Base-by-base conservation (phyloP, 306 rosid species). In the Ziziphus jujuba region DNA sequence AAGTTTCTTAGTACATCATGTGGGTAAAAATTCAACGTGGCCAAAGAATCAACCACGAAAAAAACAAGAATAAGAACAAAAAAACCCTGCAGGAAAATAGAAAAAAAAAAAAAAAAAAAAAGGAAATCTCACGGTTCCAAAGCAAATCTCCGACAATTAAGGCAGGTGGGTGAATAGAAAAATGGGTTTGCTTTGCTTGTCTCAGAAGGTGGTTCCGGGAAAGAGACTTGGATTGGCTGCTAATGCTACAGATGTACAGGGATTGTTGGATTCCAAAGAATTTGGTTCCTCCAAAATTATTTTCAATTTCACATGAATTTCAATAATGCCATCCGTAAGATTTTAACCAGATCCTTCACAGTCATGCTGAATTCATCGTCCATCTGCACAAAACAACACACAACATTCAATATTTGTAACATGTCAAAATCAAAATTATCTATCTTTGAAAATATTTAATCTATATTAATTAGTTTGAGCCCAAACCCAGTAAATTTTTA, bases 301-400 rank as follows among this genome's bases (percentile, higher is more conserved):
- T 50, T 20, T 4, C 2, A 50, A 34, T 59, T 33, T 76, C 73
- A 78, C 64, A 65, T 76, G 52, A 65, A 57, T 59, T 79, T 78
- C 79, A 62, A 19, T 53, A 82, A 66, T 63, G 79, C 84, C 63
- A 53, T 51, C 57, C 81, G 75, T 7, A 87, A 38, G 21, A 40
- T 73, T 66, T 63, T 76, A 22, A 77, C 81, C 9, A 91, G 64
- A 65, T 84, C 89, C 76, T 72, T 54, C 67, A 67, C 65, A 20
- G 79, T 59, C 80, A 79, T 56, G 25, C 64, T 75, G 72, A 77
- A 80, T 34, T 77, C 86, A 10, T 77, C 74, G 7, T 86, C 87
- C 89, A 77, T 75, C 97, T 91, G 86, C 65, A 69, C 21, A 61
- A 19, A 59, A 16, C 20, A 9, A 3, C 22, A 22, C 6, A 15